Conservation (phyloP, 1,284 basidiomycete genomes). For the Polyporus tsugae region DNA sequence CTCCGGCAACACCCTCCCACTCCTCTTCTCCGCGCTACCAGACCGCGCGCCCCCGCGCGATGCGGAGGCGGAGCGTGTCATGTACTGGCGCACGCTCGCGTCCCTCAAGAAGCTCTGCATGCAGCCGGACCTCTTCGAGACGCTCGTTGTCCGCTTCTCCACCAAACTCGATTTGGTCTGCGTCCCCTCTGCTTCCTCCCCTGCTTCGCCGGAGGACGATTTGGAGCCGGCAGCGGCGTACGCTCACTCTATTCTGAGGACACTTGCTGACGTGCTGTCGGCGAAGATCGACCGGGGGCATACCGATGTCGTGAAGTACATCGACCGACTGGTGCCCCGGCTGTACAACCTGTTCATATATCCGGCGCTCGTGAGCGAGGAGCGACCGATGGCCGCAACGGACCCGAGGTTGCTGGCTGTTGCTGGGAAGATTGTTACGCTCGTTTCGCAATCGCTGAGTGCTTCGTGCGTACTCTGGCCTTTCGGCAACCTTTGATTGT, state of each 20-base stretch:
- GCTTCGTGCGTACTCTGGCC: slow-evolving; percentile 21
- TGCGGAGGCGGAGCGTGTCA: slow-evolving; percentile 62
- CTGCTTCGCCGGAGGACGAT: slow-evolving; percentile 28
- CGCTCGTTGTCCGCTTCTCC: slow-evolving; percentile 80
- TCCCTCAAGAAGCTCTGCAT: slow-evolving; percentile 82
- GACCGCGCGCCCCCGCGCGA: slow-evolving; percentile 67
- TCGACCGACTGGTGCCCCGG: slow-evolving; percentile 75
- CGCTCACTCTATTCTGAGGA: slow-evolving; percentile 81
- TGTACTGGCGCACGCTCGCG: slow-evolving; percentile 75
- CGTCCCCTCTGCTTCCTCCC: slow-evolving; percentile 43
- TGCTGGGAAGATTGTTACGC: slow-evolving; percentile 69
- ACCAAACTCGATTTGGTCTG: slow-evolving; percentile 83
- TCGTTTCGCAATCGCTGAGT: slow-evolving; percentile 72
- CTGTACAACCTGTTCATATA: slow-evolving; percentile 78
- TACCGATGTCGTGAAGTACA: slow-evolving; percentile 80
- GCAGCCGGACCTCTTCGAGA: slow-evolving; percentile 84
- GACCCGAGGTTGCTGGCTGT: slow-evolving; percentile 74
- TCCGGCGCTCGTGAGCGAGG: slow-evolving; percentile 52
- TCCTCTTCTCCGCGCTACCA: slow-evolving; percentile 80
- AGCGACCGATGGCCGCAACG: slow-evolving; percentile 51
- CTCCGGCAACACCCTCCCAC: slow-evolving; percentile 80
- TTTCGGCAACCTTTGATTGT: not conserved
- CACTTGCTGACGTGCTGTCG: slow-evolving; percentile 69
- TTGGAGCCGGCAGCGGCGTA: slow-evolving; percentile 78
- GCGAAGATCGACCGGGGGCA: slow-evolving; percentile 72